Base-by-base conservation (phyloP, 176 grass and related monocot species). In the Lolium perenne region DNA sequence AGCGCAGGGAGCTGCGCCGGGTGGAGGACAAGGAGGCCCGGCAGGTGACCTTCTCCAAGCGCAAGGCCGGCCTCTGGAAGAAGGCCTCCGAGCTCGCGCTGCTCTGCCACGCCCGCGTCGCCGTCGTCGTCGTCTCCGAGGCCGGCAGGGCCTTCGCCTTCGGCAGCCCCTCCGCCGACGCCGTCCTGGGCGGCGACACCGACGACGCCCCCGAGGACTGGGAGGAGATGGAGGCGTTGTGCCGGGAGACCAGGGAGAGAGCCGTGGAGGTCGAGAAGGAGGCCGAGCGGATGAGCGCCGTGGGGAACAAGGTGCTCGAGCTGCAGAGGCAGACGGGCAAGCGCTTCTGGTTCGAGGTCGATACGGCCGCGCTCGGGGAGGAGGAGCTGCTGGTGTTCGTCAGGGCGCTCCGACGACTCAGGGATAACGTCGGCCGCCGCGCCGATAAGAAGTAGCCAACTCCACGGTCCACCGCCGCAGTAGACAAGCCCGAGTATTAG, bases 1-100 rank as follows among this genome's bases (percentile, higher is more conserved):
- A 76, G 73, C 73, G 73, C 48, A 9, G 1, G 0, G 23, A 32
- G 73, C 17, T 10, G 3, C 8, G 73, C 47, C 23, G 7, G 14
- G 8, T 76, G 3, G 73, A 54, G 48, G 8, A 54, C 7, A 76
- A 54, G 48, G 15, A 16, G 7, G 0, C 48, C 23, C 73, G 73
- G 48, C 73, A 76, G 48, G 73, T 76, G 15, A 76, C 73, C 73
- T 76, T 76, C 48, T 76, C 73, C 48, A 76, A 76, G 73, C 48
- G 73, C 8, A 76, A 76, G 73, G 5, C 0, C 49, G 73, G 73
- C 6, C 22, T 76, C 15, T 76, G 47, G 48, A 54, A 76, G 48
- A 59, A 58, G 76, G 29, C 10, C 51, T 17, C 26, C 9, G 51
- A 57, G 74, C 1, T 77, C 26, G 16, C 51, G 26, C 2, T 38